Base-by-base conservation (phyloP, 2,329 filamentous ascomycete genomes). In the Scedosporium minutisporum region DNA sequence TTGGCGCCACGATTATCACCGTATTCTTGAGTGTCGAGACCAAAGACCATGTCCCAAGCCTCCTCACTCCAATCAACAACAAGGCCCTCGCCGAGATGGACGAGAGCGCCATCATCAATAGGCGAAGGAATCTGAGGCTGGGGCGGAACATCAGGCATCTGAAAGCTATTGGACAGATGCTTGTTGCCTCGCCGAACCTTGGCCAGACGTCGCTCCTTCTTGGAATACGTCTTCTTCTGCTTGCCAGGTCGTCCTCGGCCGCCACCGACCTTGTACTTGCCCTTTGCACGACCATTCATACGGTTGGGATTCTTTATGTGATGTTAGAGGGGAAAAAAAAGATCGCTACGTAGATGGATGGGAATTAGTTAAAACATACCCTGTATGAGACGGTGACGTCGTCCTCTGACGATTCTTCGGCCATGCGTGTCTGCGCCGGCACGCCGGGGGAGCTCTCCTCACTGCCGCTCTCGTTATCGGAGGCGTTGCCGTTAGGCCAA, bases 61-160 rank as follows among this genome's bases (percentile, higher is more conserved):
- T 87, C 80, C 6, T 85, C 78, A 53, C 80, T 84, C 93, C 93
- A 99, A 68, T 97, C 93, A 10, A 97, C 83, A 5, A 97, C 80
- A 58, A 99, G 86, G 25, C 85, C 90, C 73, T 99, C 95, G 60
- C 90, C 88, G 27, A 93, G 82, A 42, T 89, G 85, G 66, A 97
- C 82, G 48, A 96, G 77, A 0, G 88, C 85, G 3, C 84, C 84
- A 16, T 82, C 80, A 66, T 77, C 76, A 9, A 74, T 72, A 29
- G 75, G 70, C 27, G 74, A 74, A 6, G 74, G 73, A 21, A 63
- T n/a, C 23, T n/a, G 6, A 16, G 61, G 61, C 25, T 63, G 61
- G 14, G 61, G 61, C 4, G 61, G 55, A n/a, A 63, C 57, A 59
- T 63, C 61, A 12, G n/a, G 16, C 12, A n/a, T 42, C 6, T 58